Evolutionary conservation across 306 rosid genomes (phyloP).

Genomic region (Bauhinia variegata): DNA sequence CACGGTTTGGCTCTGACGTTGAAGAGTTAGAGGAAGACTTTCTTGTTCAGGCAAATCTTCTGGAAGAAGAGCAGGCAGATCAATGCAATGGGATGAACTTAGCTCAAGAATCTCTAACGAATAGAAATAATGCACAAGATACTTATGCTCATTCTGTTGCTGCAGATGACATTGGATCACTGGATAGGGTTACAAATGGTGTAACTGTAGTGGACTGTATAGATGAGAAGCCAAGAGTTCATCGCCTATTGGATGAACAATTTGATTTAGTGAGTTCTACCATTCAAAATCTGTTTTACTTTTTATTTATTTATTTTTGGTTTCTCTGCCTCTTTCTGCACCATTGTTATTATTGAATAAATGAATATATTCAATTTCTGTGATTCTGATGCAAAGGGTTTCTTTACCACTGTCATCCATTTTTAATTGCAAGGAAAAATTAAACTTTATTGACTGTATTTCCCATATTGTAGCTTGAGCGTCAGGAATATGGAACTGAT

Average conservation of each 20-base stretch:
- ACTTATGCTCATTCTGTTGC: constrained; percentile 29
- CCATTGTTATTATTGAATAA: not conserved
- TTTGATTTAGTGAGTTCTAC: constrained; percentile 73
- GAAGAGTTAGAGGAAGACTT: constrained; percentile 97
- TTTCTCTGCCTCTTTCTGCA: not conserved
- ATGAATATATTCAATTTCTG: constrained; percentile 2
- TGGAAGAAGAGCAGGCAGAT: constrained; percentile 36
- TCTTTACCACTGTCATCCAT: not conserved
- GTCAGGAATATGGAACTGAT: constrained; percentile 65
- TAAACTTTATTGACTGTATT: constrained; percentile 8
- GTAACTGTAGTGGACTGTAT: constrained; percentile 27
- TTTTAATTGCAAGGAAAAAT: not conserved
- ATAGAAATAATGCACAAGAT: constrained; percentile 23
- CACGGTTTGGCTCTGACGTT: constrained; percentile 77
- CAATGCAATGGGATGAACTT: constrained; percentile 9
- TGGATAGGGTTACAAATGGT: constrained; percentile 22
- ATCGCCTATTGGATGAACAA: constrained; percentile 76
- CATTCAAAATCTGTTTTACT: constrained; percentile 9
- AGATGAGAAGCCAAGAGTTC: constrained; percentile 58
- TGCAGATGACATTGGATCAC: constrained; percentile 31
- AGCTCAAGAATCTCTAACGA: constrained; percentile 31
- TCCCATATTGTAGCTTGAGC: constrained; percentile 57
- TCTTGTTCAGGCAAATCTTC: constrained; percentile 71
- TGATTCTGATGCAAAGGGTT: constrained; percentile 6
- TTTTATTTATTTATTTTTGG: not conserved